Evolutionary conservation across 1,139 yeast genomes (phyloP), one percentile per base, ranked within the genome.

Genomic region (Lodderomyces pseudojiufengensis): DNA sequence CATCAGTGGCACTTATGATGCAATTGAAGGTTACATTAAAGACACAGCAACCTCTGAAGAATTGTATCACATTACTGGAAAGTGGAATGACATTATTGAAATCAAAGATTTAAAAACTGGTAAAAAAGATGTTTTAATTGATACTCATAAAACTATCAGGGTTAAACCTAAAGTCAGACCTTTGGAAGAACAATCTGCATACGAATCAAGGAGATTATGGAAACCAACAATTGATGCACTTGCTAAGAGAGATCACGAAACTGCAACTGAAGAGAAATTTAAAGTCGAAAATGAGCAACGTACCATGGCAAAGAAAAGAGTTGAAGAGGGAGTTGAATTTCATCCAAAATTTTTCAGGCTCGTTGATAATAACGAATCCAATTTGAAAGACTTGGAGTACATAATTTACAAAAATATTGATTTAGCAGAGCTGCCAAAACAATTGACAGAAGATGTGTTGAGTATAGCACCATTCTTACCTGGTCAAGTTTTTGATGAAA

Each of bases 81-180:
- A 92, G 59, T 92, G 98, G 98, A 88, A 88, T 59, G 96, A 82
- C 41, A 67, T 80, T 2, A 82, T 92, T 77, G 76, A 81, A 39
- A 76, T 88, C 40, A 81, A 77, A 50, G 69, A 81, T 47, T 44
- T 67, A 29, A 59, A 64, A 31, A 72, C 78, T 1, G 73, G 73
- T 11, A 54, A 65, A 38, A 77, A 75, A 46, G 47, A 57, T 2
- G 73, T 75, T 1, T 72, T 87, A 15, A 80, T 80, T 47, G 95
- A 92, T 53, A 78, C 94, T 2, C 49, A 54, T 11, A 65, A 63
- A 13, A 73, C 87, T 5, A 49, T 45, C 3, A 78, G 79, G 3
- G 46, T 60, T 25, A 67, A 65, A 40, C 96, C 97, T 14, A 63
- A 63, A 40, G 95, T 86, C 3, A 80, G 94, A 49, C 87, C 94